Percentiles rank a stretch among this genome's conserved stretches.
Evolutionary conservation across 208 protist genomes (phyloP).

Genomic region (Leishmania guyanensis): DNA sequence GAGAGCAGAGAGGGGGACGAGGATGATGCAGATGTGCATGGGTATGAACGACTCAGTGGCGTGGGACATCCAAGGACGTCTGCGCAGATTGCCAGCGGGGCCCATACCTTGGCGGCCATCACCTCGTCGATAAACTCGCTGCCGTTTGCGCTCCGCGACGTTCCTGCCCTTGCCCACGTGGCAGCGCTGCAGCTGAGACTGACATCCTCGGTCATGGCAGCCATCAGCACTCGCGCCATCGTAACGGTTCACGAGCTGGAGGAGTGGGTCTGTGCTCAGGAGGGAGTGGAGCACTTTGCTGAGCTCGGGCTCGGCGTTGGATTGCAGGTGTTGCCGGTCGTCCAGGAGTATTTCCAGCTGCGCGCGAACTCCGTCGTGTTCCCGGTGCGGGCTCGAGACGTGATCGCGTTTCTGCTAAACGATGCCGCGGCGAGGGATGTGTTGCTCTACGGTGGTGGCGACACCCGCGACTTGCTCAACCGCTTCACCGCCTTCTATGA

Average conservation of each 20-base stretch:
- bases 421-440: constrained; percentile 32
- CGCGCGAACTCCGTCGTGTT: constrained; percentile 31
- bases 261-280: constrained; percentile 49
- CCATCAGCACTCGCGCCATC: constrained; percentile 68
- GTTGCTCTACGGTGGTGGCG: constrained; percentile 55
- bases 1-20: not conserved
- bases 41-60: not conserved
- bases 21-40: not conserved
- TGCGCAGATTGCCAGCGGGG: not conserved
- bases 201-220: constrained; percentile 48
- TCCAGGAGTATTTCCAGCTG: constrained; percentile 76
- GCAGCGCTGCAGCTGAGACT: constrained; percentile 57
- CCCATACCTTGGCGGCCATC: not conserved
- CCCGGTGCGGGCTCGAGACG: constrained; percentile 50
- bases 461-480: constrained; percentile 64
- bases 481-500: constrained; percentile 64
- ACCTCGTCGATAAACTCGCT: constrained; percentile 19
- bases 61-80: not conserved
- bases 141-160: constrained; percentile 58
- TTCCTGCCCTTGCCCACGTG: constrained; percentile 54
- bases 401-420: constrained; percentile 65
- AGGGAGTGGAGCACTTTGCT: constrained; percentile 53
- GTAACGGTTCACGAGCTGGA: constrained; percentile 87
- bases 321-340: constrained; percentile 59
- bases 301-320: constrained; percentile 66